Base-by-base conservation (phyloP, 495 filamentous ascomycete genomes). In the Pseudoneurospora amorphoporcata region DNA sequence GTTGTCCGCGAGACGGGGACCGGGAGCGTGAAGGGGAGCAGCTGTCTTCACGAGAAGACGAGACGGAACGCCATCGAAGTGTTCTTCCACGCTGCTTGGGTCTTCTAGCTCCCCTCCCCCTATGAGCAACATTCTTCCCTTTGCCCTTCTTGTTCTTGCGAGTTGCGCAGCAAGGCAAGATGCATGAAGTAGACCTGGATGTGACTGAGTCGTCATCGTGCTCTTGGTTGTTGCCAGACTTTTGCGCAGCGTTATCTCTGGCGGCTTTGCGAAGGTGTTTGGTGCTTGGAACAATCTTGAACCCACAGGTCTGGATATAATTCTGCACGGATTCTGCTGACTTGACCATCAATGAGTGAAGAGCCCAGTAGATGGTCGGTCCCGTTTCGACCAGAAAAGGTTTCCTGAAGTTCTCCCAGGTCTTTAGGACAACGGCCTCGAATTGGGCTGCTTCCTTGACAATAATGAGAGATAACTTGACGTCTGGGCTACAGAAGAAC, bases 291-390 rank as follows among this genome's bases (percentile, higher is more conserved):
- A 75, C 76, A 17, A 75, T 70, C 4, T 71, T 75, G 72, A 81
- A 84, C n/a, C 83, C 82, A 39, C 81, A 77, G 72, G 73, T 76
- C 35, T 69, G 70, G 58, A 83, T 79, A 72, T 83, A 79, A 42
- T 83, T 73, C 69, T 83, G 79, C 16, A 79, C 77, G 1, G 79
- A 82, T 41, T 82, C 77, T 42, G 81, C 82, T 1, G 79, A 81
- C 70, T 80, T 81, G 16, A 72, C 69, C 39, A 81, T 80, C 7
- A 85, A 79, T 16, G 74, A 75, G 29, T 78, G 72, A 19, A 81
- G 41, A 16, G 76, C 76, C 14, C 77, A 75, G 29, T 65, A 16
- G 42, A 75, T 19, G 9, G 73, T 76, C 8, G 71, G 35, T 16
- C 68, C 79, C 1, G 73, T 72, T 45, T 77, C 75, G 61, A 77